These are phyloP conservation scores for Pseudogymnoascus sp. DNA, from an alignment of 2,329 filamentous ascomycete species.

Conservation along the genomic window DNA sequence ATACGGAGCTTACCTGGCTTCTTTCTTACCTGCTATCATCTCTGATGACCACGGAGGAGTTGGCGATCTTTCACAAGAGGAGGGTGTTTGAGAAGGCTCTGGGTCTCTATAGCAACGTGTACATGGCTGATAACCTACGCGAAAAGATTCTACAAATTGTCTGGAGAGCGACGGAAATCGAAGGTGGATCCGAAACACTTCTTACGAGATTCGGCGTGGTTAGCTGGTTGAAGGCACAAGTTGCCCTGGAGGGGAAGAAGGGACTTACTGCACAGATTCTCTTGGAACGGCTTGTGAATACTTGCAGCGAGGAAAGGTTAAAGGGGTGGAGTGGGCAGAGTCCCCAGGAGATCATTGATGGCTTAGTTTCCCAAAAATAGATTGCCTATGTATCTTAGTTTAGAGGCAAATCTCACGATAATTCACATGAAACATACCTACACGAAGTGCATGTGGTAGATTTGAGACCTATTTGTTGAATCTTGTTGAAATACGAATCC, in stretches of 20 bases:
- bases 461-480: background rate
- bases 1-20: slow-evolving; percentile 67
- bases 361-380: slow-evolving; percentile 5
- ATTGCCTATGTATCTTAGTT: background rate
- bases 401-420: background rate
- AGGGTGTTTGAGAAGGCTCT: slow-evolving; percentile 70
- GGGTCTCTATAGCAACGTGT: slow-evolving; percentile 59
- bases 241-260: slow-evolving; percentile 42
- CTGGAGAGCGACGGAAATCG: slow-evolving; percentile 58
- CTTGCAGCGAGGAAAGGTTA: slow-evolving; percentile 59
- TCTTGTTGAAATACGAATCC: background rate
- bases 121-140: slow-evolving; percentile 47
- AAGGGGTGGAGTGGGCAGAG: slow-evolving; percentile 52
- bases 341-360: slow-evolving; percentile 18
- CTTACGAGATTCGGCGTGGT: slow-evolving; percentile 68
- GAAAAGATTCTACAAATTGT: slow-evolving; percentile 55
- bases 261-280: slow-evolving; percentile 45
- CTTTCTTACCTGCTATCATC: slow-evolving; percentile 62
- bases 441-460: background rate
- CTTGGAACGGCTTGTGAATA: slow-evolving; percentile 51
- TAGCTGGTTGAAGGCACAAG: slow-evolving; percentile 63
- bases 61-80: slow-evolving; percentile 52
- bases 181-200: slow-evolving; percentile 70
- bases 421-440: background rate
- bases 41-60: slow-evolving; percentile 50